These are phyloP conservation scores for Byssothecium circinans DNA, from an alignment of 2,329 filamentous ascomycete genomes.

Conservation along the genomic window DNA sequence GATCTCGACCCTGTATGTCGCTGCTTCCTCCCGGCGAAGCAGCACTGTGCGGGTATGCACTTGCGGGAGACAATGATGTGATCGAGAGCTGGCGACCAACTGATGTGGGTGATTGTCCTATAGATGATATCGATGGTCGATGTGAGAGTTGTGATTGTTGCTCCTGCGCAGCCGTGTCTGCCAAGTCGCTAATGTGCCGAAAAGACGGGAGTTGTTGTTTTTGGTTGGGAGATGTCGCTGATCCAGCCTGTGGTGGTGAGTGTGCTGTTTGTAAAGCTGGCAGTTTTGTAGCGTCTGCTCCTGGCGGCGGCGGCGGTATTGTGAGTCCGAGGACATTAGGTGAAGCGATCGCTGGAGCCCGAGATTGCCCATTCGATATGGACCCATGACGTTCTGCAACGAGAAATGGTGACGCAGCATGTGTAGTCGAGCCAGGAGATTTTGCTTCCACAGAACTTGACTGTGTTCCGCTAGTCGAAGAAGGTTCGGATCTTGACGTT, in stretches of 20 bases:
- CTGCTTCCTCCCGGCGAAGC: constrained; percentile 37
- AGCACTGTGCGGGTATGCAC: constrained; percentile 35
- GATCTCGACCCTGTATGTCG: constrained; percentile 30
- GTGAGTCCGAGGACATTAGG: constrained; percentile 34
- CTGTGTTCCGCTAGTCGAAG: constrained; percentile 13
- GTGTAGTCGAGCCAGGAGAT: constrained; percentile 10
- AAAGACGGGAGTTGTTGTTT: constrained; percentile 37
- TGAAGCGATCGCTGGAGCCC: constrained; percentile 29
- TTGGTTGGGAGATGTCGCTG: constrained; percentile 32
- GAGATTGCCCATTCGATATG: constrained; percentile 21
- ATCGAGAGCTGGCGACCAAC: constrained; percentile 37
- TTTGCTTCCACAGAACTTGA: constrained; percentile 7
- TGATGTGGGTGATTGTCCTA: constrained; percentile 40
- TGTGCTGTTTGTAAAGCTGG: constrained; percentile 39
- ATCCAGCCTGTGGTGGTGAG: constrained; percentile 33
- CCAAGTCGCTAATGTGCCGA: constrained; percentile 37
- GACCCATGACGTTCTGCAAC: constrained; percentile 20
- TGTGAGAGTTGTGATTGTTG: constrained; percentile 37
- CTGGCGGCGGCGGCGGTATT: constrained; percentile 35
- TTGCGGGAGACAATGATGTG: constrained; percentile 35
- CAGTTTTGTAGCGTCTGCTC: constrained; percentile 34
- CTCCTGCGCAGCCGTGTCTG: constrained; percentile 36
- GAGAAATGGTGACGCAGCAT: constrained; percentile 14
- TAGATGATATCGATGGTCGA: constrained; percentile 41
- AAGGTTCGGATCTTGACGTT: constrained; percentile 9